Evolutionary conservation across 176 grass and related monocot genomes (phyloP).

Genomic region (Cenchrus fungigraminus): DNA sequence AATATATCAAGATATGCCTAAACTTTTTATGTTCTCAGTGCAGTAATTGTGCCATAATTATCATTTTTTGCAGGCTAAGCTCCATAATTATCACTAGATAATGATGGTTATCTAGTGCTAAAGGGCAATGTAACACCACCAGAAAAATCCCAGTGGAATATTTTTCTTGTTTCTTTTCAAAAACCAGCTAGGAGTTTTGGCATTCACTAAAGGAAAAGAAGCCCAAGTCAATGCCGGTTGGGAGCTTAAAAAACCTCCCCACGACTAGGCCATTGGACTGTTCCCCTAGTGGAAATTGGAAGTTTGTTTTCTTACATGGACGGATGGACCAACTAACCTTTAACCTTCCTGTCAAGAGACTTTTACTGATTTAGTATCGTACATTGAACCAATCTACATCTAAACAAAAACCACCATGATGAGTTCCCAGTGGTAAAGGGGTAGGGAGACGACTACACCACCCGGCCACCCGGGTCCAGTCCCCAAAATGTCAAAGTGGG

Average conservation of each 20-base stretch:
- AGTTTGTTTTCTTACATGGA: background rate
- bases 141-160: background rate
- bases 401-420: background rate
- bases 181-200: background rate
- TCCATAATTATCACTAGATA: too few relatives aligned
- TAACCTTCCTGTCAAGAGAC: background rate
- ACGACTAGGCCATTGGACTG: background rate
- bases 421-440: background rate
- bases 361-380: slow-evolving; percentile 9
- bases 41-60: slow-evolving; percentile 14
- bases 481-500: background rate
- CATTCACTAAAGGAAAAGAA: background rate
- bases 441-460: background rate
- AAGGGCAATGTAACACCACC: background rate
- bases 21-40: slow-evolving; percentile 23
- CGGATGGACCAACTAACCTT: background rate
- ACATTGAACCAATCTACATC: background rate
- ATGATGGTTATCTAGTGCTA: slow-evolving; percentile 36
- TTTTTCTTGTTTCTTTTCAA: background rate
- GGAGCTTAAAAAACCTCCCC: background rate
- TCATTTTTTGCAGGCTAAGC: slow-evolving; percentile 10
- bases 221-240: background rate
- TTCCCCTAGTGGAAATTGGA: background rate
- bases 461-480: background rate
- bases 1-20: background rate